Base-by-base conservation (phyloP, 75 land plant genomes). In the Cunninghamia lanceolata region DNA sequence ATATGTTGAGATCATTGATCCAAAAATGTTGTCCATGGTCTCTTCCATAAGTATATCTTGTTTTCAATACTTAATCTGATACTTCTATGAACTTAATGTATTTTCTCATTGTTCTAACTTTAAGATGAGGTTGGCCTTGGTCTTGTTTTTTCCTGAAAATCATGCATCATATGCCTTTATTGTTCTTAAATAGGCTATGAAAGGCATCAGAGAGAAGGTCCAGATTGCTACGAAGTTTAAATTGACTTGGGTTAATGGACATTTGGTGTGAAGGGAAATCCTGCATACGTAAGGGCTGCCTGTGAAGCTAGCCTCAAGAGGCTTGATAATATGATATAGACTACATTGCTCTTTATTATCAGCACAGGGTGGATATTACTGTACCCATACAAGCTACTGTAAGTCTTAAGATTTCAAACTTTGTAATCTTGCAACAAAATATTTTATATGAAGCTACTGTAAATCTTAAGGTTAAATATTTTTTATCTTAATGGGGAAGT, bases 301-400 rank as follows among this genome's bases (percentile, higher is more conserved):
- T 91, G 92, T 80, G 94, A 88, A 79, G 88, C 89, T 14, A 91
- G 92, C 84, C 87, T 92, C 47, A 83, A 89, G 86, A 54, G 92
- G 36, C 91, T 93, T 74, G 90, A n/a, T n/a, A n/a, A n/a, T n/a
- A n/a, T n/a, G n/a, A 54, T n/a, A 50, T 93, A 82, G 93, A 90
- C 38, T 91, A 85, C 50, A 93, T 91, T 76, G 94, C 91, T 81
- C 92, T 93, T 10, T 93, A 93, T 59, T 92, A 90, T 78, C 92
- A 89, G 82, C 94, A 92, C 71, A 90, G 93, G 43, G 84, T 93
- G 35, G 93, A 93, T 79, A 68, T n/a, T 36, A 84, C 47, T 36
- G 91, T 93, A 28, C 93, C 94, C 53, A 92, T 93, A 43, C 93
- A 93, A 87, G 89, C 89, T 34, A 93, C 92, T 3, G 93, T 92